These are phyloP conservation scores for Pestalotiopsis sp. DNA, from an alignment of 2,329 filamentous ascomycete genomes.

Conservation along the genomic window DNA sequence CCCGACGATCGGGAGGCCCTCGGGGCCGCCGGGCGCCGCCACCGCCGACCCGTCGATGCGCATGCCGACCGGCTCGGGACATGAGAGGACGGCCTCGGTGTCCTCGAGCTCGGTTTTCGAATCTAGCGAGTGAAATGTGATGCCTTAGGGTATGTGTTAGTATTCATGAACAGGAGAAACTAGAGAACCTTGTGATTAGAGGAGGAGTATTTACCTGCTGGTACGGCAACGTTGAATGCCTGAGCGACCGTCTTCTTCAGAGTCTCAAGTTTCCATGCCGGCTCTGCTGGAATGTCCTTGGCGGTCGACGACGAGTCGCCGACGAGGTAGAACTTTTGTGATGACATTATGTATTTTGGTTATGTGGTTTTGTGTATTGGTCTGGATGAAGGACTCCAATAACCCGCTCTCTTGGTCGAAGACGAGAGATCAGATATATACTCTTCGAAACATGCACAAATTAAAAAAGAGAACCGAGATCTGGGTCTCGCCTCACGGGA, in stretches of 20 bases:
- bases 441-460: background rate
- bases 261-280: conserved; percentile 5
- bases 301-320: conserved; percentile 1
- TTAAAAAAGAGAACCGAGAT: background rate
- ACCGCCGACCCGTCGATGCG: conserved; percentile 50
- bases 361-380: background rate
- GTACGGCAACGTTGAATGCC: conserved; percentile 1
- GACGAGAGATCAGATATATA: conserved; percentile 3
- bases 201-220: background rate
- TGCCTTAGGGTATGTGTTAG: background rate
- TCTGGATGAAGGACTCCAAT: background rate
- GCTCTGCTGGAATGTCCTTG: background rate
- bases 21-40: conserved; percentile 51
- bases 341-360: background rate
- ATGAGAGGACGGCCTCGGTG: background rate
- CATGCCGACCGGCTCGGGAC: background rate
- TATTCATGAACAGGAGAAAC: background rate
- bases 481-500: background rate
- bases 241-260: conserved; percentile 4
- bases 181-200: background rate
- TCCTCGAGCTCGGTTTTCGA: conserved; percentile 2
- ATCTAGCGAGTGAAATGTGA: background rate
- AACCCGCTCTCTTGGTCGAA: background rate
- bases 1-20: conserved; percentile 48
- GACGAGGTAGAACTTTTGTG: conserved; percentile 10